Evolutionary conservation across 73 alveolate species (phyloP), one percentile per base, ranked within the genome.

Genomic region (Paraurostyla sp.): DNA sequence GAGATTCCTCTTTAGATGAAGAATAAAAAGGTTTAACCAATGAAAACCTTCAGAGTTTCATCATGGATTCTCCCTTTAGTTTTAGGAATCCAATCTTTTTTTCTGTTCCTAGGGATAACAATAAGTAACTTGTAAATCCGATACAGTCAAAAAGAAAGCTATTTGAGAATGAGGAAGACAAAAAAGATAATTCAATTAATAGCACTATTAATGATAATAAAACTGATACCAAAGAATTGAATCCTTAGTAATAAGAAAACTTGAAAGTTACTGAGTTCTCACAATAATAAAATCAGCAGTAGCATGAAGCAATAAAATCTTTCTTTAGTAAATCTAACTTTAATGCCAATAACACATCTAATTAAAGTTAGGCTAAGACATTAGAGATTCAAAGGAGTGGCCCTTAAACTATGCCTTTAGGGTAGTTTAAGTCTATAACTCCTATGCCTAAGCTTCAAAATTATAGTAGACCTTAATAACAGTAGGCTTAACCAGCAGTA

Each of bases 31-130:
- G 69, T 35, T 20, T 52, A 35, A 52, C 69, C 9, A 52, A 52
- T 62, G 80, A 62, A 22, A 62, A 50, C 80, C 51, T 62, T 27
- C 51, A 62, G 51, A 62, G 80, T 32, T 89, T 89, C 57, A 81
- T 81, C 54, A 88, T 83, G 30, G 90, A 59, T 27, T 41, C 68
- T 38, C 90, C 92, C 9, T 60, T 82, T 45, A 62, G 90, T 65
- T 62, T 80, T 51, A 59, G 45, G 38, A 80, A 75, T 60, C 90
- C 85, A 22, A 46, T 81, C 36, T 60, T 75, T 68, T 81, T 41
- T 84, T 75, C 68, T 4, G 76, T 45, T 16, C 95, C 92, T 22
- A 63, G 86, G 38, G 92, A 83, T 13, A 1, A 20, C 32, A 41
- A 27, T 40, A 69, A 43, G 65, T 15, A 41, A 36, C 33, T 16